Base-by-base conservation (phyloP, 2,329 filamentous ascomycete species). In the Aureobasidium sp. region DNA sequence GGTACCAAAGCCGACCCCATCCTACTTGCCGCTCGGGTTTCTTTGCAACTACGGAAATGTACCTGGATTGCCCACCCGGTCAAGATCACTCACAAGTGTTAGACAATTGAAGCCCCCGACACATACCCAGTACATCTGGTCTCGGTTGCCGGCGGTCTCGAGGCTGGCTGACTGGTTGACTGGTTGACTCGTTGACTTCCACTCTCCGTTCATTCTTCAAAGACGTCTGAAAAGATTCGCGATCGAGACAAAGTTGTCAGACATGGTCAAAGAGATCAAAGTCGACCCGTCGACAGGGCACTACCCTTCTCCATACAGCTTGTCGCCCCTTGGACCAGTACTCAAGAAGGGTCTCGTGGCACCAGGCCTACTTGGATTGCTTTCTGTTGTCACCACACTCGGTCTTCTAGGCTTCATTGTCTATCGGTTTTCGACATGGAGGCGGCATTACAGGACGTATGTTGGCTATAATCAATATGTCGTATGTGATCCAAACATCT, bases 391-490 rank as follows among this genome's bases (percentile, higher is more conserved):
- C n/a, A 67, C 68, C 14, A 69, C 68, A 2, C 24, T 70, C 15
- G 50, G 63, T 9, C 66, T 73, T 1, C 66, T 72, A 59, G 47
- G 35, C 22, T 70, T 72, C 65, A 71, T 73, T 19, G 27, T 65
- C 50, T 66, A 63, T 47, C 66, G 71, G 2, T 65, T 73, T 42
- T 54, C 69, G 9, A 66, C 64, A 31, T 71, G 70, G 70, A 63
- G 66, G 22, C 47, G 62, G 33, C 69, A 70, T 63, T 70, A 71
- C 65, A 62, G 63, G 24, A 70, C 68, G 42, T 68, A 70, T 66
- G 56, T 63, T n/a, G 56, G 61, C 12, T 58, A 62, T 27, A 89
- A 88, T 65, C 87, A 89, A 71, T 87, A 88, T 67, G 78, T 89
- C 35, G 76, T 89, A 0, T 14, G 40, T 44, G 9, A 12, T 11